Conservation (phyloP, 371 early-diverging fungal species). For the Synchytrium microbalum region DNA sequence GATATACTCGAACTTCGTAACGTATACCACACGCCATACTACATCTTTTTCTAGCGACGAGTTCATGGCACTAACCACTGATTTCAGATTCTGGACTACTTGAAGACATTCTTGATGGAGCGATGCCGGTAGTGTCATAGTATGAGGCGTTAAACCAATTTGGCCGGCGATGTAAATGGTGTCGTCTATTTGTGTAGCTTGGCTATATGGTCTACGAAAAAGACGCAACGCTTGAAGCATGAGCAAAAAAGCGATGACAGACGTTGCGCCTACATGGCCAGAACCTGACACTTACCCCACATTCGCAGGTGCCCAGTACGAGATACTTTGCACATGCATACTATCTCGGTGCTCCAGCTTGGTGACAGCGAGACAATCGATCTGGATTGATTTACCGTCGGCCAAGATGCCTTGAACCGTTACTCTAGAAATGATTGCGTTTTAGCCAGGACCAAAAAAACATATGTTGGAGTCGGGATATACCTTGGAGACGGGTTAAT, state of each 20-base stretch:
- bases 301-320: slow-evolving; percentile 83
- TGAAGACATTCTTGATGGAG: slow-evolving; percentile 13
- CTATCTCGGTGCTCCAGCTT: slow-evolving; percentile 27
- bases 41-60: slow-evolving; percentile 25
- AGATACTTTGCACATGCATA: slow-evolving; percentile 72
- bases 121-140: slow-evolving; percentile 43
- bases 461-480: not conserved
- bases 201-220: slow-evolving; percentile 2
- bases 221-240: too few relatives aligned
- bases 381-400: slow-evolving; percentile 35
- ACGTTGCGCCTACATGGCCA: not conserved
- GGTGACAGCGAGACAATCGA: slow-evolving; percentile 48
- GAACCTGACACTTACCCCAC: slow-evolving; percentile 43
- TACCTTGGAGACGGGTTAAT: slow-evolving; percentile 66
- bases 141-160: slow-evolving; percentile 63
- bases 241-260: slow-evolving; percentile 4
- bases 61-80: slow-evolving; percentile 6
- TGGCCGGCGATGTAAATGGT: slow-evolving; percentile 64
- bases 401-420: slow-evolving; percentile 41
- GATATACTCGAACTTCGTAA: slow-evolving; percentile 26
- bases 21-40: slow-evolving; percentile 40
- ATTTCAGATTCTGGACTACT: slow-evolving; percentile 19
- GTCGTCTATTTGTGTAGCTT: slow-evolving; percentile 35
- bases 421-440: slow-evolving; percentile 18
- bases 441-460: not conserved